Evolutionary conservation across 495 filamentous ascomycete genomes (phyloP), one percentile per base, ranked within the genome.

Genomic region (Articulospora tetracladia): DNA sequence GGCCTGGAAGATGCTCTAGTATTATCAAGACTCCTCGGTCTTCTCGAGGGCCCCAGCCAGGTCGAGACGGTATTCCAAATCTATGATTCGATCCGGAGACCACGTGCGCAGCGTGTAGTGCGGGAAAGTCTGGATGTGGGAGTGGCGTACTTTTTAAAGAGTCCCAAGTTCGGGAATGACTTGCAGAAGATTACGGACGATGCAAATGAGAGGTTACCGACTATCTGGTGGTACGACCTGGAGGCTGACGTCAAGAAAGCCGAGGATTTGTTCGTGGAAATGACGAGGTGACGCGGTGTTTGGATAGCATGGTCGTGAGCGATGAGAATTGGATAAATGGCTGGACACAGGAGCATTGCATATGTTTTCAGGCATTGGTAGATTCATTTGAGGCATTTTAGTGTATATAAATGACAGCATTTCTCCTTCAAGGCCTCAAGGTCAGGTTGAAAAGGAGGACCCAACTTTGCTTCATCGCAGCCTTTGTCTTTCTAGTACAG

Each of bases 1-100:
- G 82, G 82, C 3, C 79, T 90, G 26, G 87, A 90, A 62, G 87
- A 90, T 69, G 79, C 83, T 7, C 76, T 78, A 30, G 75, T 88
- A 12, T 71, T 90, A 0, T 72, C 77, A 8, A 72, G 74, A 15
- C 64, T 90, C 0, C 69, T 89, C 1, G 76, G 73, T 10, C 76
- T 82, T 44, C 69, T 78, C 22, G 67, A 66, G 20, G 53, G 60
- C 6, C 50, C 55, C 1, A 52, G 59, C 57, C 73, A 79, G 24
- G 50, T 84, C 0, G 69, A 72, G 23, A 73, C 68, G 13, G 86
- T 76, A 0, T 88, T 91, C 51, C 64, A 70, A 20, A 82, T 79
- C 1, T 91, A 84, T 62, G 86, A 91, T 66, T 71, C 70, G 3
- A 72, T 82, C 13, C 74, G 87, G 7, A 70, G 83, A 12, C 79